Evolutionary conservation across 768 basidiomycete genomes (phyloP).

Genomic region (Hericium erinaceus): DNA sequence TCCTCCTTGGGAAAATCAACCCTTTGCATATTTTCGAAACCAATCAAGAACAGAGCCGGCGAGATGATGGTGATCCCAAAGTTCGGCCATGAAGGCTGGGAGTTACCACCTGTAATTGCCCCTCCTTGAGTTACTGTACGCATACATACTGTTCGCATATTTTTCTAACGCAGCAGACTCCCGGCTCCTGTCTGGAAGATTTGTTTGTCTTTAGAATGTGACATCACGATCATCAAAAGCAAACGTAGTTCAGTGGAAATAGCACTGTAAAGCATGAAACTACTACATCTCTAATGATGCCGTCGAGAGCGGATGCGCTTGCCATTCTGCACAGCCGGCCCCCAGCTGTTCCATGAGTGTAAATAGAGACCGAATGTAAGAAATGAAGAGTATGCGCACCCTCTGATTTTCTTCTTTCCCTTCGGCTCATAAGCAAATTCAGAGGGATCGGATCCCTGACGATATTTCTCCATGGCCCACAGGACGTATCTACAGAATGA

Average conservation of each 20-base stretch:
- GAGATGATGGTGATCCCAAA: constrained; percentile 68
- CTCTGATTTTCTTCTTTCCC: constrained; percentile 73
- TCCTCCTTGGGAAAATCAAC: constrained; percentile 67
- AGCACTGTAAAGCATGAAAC: no score
- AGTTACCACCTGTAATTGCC: constrained; percentile 60
- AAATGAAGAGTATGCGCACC: constrained; percentile 38
- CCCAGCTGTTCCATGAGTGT: constrained; percentile 41
- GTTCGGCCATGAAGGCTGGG: constrained; percentile 83
- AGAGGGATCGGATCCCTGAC: constrained; percentile 41
- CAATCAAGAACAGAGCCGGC: constrained; percentile 59
- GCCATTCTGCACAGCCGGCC: constrained; percentile 65
- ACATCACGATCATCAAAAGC: no score
- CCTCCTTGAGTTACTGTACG: constrained; percentile 7
- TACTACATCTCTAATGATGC: constrained; percentile 4
- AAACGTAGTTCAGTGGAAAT: no score
- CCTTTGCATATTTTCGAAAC: constrained; percentile 86
- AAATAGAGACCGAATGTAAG: neutral
- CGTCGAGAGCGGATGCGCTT: constrained; percentile 58
- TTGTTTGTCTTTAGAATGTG: no score
- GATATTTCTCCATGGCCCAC: constrained; percentile 80
- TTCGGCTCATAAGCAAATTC: constrained; percentile 56
- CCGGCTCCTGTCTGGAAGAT: no score
- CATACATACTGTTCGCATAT: neutral
- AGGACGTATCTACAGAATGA: constrained; percentile 54
- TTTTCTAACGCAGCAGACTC: no score